phyloP scores from a whole-genome alignment of 2,329 filamentous ascomycete genomes.

The Incumbomyces delicatus region DNA sequence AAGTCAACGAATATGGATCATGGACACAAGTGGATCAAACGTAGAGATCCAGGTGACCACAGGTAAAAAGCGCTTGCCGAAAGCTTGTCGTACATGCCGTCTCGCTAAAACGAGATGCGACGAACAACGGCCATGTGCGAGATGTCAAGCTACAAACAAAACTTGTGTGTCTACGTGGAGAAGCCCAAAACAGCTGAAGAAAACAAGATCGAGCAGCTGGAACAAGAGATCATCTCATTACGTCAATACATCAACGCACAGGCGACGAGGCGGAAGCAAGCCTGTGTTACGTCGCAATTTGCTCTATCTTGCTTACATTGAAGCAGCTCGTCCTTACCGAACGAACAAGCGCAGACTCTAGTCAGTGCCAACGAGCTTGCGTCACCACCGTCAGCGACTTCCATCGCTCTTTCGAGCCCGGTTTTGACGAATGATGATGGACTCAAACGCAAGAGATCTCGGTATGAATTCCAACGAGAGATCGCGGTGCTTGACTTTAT shows the following conservation, averaged over 20 bases:
- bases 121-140: conserved; percentile 24
- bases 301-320: neutral
- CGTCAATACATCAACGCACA: conserved; percentile 20
- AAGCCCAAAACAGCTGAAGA: conserved; percentile 19
- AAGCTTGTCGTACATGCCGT: conserved; percentile 30
- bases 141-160: conserved; percentile 28
- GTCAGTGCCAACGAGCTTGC: neutral
- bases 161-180: conserved; percentile 28
- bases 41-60: too few relatives aligned
- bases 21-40: too few relatives aligned
- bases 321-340: neutral
- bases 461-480: conserved; percentile 26
- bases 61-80: conserved; percentile 30
- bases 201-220: conserved; percentile 25
- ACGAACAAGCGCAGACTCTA: too few relatives aligned
- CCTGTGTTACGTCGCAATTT: neutral
- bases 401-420: conserved; percentile 1
- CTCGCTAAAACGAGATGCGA: conserved; percentile 32
- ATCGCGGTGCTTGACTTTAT: conserved; percentile 27
- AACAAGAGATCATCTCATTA: conserved; percentile 25
- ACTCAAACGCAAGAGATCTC: conserved; percentile 24
- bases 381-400: conserved; percentile 2
- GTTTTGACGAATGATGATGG: conserved; percentile 1
- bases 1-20: too few relatives aligned
- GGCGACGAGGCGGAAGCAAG: conserved; percentile 24